Percentiles rank a stretch among this genome's conserved stretches.
Evolutionary conservation across 768 basidiomycete genomes (phyloP).

Genomic region (Leccinum imitatum): DNA sequence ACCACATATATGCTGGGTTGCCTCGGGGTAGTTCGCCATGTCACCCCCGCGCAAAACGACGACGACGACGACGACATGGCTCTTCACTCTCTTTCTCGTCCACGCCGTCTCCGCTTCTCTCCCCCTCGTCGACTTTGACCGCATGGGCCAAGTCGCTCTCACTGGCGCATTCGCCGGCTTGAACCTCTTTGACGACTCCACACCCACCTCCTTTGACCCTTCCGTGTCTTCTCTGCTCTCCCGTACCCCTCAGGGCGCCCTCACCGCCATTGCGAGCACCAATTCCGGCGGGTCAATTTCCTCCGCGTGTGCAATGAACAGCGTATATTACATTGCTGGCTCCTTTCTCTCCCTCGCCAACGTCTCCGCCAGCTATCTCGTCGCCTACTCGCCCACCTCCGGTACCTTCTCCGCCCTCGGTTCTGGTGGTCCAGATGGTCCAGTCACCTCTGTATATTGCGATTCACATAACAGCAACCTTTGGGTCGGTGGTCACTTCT

Average conservation of each 20-base stretch:
- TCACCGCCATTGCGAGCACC: conserved; percentile 72
- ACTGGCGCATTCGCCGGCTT: conserved; percentile 88
- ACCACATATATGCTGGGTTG: neutral
- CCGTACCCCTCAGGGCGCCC: conserved; percentile 61
- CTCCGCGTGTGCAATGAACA: conserved; percentile 69
- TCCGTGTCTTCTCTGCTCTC: conserved; percentile 70
- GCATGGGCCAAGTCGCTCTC: conserved; percentile 90
- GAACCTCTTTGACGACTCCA: conserved; percentile 64
- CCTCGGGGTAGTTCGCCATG: conserved; percentile 8
- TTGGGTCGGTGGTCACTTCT: conserved; percentile 80
- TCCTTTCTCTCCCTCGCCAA: conserved; percentile 72
- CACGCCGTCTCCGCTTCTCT: conserved; percentile 37
- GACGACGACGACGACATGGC: conserved; percentile 15
- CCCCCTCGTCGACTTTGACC: conserved; percentile 65
- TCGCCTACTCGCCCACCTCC: conserved; percentile 65
- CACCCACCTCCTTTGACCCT: conserved; percentile 62
- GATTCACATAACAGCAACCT: conserved; percentile 62
- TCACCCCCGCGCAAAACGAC: neutral
- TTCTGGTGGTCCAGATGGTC: conserved; percentile 69
- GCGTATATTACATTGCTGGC: conserved; percentile 79
- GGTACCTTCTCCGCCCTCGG: conserved; percentile 62
- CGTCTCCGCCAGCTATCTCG: conserved; percentile 66
- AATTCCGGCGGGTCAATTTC: conserved; percentile 75
- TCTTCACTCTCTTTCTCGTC: conserved; percentile 25
- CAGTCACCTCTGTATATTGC: conserved; percentile 74